Evolutionary conservation across 345 rosid species (phyloP).

Genomic region (Salix dunnii): DNA sequence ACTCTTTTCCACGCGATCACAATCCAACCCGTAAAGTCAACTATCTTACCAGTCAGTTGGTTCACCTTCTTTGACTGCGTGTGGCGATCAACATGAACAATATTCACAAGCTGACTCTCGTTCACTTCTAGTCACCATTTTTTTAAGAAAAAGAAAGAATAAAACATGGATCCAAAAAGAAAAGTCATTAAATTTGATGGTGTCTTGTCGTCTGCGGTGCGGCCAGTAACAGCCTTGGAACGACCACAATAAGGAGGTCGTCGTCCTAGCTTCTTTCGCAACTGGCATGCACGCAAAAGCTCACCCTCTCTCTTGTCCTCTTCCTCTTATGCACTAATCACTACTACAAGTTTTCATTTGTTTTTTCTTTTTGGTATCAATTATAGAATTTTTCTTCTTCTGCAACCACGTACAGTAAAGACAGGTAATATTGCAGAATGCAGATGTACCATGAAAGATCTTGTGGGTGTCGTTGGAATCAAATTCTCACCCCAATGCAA

Average conservation of each 20-base stretch:
- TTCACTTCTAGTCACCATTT: neutral
- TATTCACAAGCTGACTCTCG: neutral
- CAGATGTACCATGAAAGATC: neutral
- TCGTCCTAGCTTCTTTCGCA: neutral
- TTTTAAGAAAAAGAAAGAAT: neutral
- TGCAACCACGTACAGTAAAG: neutral
- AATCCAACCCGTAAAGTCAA: neutral
- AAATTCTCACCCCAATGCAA: neutral
- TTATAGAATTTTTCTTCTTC: neutral
- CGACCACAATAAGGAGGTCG: neutral
- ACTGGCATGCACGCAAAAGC: neutral
- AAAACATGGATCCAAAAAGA: neutral
- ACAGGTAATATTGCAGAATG: neutral
- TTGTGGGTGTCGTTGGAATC: neutral
- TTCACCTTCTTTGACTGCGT: neutral
- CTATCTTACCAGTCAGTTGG: neutral
- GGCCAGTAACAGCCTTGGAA: neutral
- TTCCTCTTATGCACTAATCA: neutral
- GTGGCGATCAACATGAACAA: neutral
- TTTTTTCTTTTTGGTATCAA: neutral
- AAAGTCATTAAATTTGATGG: constrained; percentile 3
- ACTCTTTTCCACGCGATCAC: neutral
- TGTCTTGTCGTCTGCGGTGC: constrained; percentile 4
- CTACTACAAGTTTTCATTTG: neutral
- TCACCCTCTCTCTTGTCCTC: neutral